Evolutionary conservation across 306 rosid genomes (phyloP), one percentile per base, ranked within the genome.

Genomic region (Lagenaria siceraria): DNA sequence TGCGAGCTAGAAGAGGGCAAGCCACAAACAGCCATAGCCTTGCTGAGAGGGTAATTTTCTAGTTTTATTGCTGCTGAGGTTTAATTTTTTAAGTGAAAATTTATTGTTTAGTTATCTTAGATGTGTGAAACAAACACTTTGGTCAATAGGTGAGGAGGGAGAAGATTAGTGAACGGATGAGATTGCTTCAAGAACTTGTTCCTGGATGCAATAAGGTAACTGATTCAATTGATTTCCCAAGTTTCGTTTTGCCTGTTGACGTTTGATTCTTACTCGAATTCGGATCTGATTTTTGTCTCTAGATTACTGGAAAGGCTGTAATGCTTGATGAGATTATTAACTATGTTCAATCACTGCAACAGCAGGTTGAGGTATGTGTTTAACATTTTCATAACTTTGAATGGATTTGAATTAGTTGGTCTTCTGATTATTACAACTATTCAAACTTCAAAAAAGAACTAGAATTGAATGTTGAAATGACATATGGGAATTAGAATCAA

Each of bases 281-380:
- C 11, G 21, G 74, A n/a, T 78, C 52, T 21, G 31, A 33, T 48
- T 14, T 65, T 38, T 22, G 75, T 38, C 73, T 66, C 56, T 78
- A 96, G 98, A 96, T 96, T 83, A 96, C 98, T 79, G 99, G 99
- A 80, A 96, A 96, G 80, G 98, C 98, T 12, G 99, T 96, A 33
- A 96, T 96, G 99, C 98, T 96, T 61, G 99, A 96, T 85, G 99
- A 96, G 84, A 96, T 96, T 78, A 96, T 96, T 77, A 96, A 96
- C 84, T 96, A 96, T 48, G 99, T 96, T 76, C 99, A 92, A 77
- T 96, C 99, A 21, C 89, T 96, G 84, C 99, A 96, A 78, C 98
- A 96, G 78, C 99, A 96, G 82, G 99, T 96, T 85, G 99, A 96
- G 99, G 99, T 96, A 89, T 46, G 88, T 79, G 31, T n/a, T 59